A percentile compares a stretch with the other conserved stretches of the same genome.
These are phyloP conservation scores for Pichia sp. DNA, from an alignment of 1,139 yeast genomes.

Conservation along the genomic window DNA sequence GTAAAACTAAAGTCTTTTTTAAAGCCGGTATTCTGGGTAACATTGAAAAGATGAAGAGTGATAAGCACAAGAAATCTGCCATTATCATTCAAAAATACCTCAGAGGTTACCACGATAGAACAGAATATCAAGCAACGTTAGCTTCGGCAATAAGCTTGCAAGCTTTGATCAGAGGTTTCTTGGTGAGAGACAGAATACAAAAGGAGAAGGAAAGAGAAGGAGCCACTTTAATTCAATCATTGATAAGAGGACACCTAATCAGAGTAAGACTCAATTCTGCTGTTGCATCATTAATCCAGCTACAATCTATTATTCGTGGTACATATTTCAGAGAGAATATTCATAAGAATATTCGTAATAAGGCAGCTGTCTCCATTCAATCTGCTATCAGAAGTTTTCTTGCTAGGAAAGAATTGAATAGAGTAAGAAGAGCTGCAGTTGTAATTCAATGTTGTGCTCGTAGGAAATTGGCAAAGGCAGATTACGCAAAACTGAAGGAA, in stretches of 20 bases:
- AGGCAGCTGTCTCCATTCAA: conserved; percentile 71
- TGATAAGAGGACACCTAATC: conserved; percentile 59
- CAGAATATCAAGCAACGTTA: conserved; percentile 52
- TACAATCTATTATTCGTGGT: conserved; percentile 73
- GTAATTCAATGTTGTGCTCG: conserved; percentile 76
- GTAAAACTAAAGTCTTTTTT: conserved; percentile 88
- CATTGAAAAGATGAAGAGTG: conserved; percentile 79
- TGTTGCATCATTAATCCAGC: conserved; percentile 46
- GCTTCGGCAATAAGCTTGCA: conserved; percentile 57
- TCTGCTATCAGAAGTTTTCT: conserved; percentile 56
- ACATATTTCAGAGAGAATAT: conserved; percentile 42
- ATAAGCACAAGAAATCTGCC: conserved; percentile 73
- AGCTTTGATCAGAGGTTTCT: conserved; percentile 57
- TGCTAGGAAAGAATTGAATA: conserved; percentile 45
- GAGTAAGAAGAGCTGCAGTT: conserved; percentile 50
- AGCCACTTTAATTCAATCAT: conserved; percentile 69
- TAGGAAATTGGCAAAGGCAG: conserved; percentile 66
- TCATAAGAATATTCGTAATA: conserved; percentile 32
- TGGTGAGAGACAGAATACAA: conserved; percentile 55
- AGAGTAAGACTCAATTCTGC: conserved; percentile 46
- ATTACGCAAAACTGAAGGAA: conserved; percentile 58
- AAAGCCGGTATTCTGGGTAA: conserved; percentile 95
- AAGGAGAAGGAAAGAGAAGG: conserved; percentile 58
- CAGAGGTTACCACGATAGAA: conserved; percentile 62
- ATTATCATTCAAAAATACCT: conserved; percentile 82